A percentile compares a stretch with the other conserved stretches of the same genome.
Evolutionary conservation across 139 green algal species (phyloP).

Genomic region (Edaphochlamys debaryana): DNA sequence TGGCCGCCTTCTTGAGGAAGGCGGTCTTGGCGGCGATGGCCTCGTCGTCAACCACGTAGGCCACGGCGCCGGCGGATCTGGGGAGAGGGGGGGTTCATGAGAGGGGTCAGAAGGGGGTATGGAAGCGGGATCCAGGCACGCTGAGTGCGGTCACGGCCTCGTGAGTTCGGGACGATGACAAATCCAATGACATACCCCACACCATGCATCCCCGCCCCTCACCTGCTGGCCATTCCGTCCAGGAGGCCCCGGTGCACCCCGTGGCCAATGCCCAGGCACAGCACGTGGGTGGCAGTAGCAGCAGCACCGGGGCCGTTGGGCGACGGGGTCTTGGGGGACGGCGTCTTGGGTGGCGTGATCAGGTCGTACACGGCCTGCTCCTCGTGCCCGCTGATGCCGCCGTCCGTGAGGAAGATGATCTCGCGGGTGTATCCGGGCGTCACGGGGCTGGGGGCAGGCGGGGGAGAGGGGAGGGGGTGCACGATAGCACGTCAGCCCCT

Average conservation of each 20-base stretch:
- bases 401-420: slow-evolving; percentile 59
- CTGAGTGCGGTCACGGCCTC: too few relatives aligned
- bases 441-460: neutral
- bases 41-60: slow-evolving; percentile 54
- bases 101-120: neutral
- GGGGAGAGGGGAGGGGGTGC: neutral
- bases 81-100: neutral
- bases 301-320: too few relatives aligned
- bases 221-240: slow-evolving; percentile 36
- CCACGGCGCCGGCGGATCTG: slow-evolving; percentile 22
- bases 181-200: too few relatives aligned
- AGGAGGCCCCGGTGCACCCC: slow-evolving; percentile 53
- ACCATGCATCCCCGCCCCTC: too few relatives aligned
- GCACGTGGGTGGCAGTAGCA: slow-evolving; percentile 11
- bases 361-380: slow-evolving; percentile 28
- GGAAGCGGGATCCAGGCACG: too few relatives aligned
- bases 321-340: neutral
- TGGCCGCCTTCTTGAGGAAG: slow-evolving; percentile 41
- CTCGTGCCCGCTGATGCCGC: slow-evolving; percentile 43
- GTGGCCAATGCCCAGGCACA: slow-evolving; percentile 55
- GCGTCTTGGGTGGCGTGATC: too few relatives aligned
- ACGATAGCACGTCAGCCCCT: neutral
- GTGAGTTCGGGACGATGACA: too few relatives aligned
- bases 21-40: slow-evolving; percentile 42
- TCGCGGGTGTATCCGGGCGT: slow-evolving; percentile 25